phyloP scores from a whole-genome alignment of 1,284 basidiomycete genomes.

The Sutorius eximius region DNA sequence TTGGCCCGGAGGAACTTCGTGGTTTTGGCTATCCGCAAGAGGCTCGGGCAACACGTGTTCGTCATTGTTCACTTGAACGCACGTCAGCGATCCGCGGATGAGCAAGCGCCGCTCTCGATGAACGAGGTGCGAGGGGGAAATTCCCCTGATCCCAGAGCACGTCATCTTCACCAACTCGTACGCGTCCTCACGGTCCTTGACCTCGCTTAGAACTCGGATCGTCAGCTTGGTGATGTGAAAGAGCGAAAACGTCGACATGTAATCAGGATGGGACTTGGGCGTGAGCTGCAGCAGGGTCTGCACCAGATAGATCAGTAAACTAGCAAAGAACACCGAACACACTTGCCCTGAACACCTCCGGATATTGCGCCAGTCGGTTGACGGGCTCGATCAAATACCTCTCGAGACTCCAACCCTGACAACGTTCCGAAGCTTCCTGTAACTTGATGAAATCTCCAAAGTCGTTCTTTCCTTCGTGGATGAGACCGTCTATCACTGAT shows the following conservation, averaged over 20 bases:
- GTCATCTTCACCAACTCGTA: constrained; percentile 71
- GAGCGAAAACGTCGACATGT: constrained; percentile 64
- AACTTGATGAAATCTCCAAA: constrained; percentile 85
- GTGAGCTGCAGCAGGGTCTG: constrained; percentile 69
- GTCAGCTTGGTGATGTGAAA: constrained; percentile 66
- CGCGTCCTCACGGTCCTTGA: constrained; percentile 82
- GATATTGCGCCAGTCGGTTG: constrained; percentile 70
- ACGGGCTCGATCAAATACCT: constrained; percentile 75
- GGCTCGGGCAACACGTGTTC: background rate
- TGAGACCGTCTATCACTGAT: constrained; percentile 52
- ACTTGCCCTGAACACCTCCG: constrained; percentile 72
- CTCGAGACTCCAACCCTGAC: constrained; percentile 62
- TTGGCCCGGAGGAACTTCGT: background rate
- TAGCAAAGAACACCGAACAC: background rate
- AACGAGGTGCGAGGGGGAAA: constrained; percentile 55
- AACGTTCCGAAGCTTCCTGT: constrained; percentile 57
- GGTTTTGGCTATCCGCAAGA: background rate
- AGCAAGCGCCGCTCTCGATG: constrained; percentile 72
- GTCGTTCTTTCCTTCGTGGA: constrained; percentile 57
- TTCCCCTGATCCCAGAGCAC: constrained; percentile 56
- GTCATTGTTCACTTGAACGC: constrained; percentile 31
- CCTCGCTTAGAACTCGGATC: constrained; percentile 75
- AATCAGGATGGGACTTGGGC: constrained; percentile 66
- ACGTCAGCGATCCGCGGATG: constrained; percentile 59
- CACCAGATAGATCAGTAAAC: constrained; percentile 9